Evolutionary conservation across 75 land plant species (phyloP), one percentile per base, ranked within the genome.

Genomic region (Cryptomeria japonica): DNA sequence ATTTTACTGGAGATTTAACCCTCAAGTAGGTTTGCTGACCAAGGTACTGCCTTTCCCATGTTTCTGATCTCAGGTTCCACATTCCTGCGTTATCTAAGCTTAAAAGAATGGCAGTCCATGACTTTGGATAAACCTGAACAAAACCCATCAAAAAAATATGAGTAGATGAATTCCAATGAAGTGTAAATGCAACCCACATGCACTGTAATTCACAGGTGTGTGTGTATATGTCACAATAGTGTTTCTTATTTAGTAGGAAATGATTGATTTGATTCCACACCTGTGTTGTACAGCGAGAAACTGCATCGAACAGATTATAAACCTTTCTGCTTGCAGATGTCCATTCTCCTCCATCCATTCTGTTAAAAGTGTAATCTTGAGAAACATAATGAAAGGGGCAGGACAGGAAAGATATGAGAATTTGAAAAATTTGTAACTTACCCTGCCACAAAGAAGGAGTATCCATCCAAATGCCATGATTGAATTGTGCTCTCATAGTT

Each of bases 271-370:
- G 15, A 16, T 51, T 14, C 4, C 55, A 13, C 42, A 96, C 96
- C 92, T 95, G 97, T 22, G 91, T 88, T 15, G 95, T 96, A 88
- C 93, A 87, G 38, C 96, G 93, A 16, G 93, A 84, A 18, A 96
- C 91, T 15, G 95, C 96, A 89, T 96, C 97, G 25, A 86, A 56
- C 3, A 96, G 86, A 90, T 96, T 96, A 94, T 96, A 96, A 13
- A 68, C 70, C 2, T 85, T 87, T 78, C 97, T 87, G 64, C 91
- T 93, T 1, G 86, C 93, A 37, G 89, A 76, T n/a, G 86, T 92
- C 97, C 97, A 95, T 41, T 31, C 12, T 9, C 97, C 97, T 25
- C 95, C 94, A 68, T 93, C 94, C 93, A 96, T 91, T 41, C 97
- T 92, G 88, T 51, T 13, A 13, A 51, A 51, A 12, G 55, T 51